These are phyloP conservation scores for Microdochium trichocladiopsis DNA, from an alignment of 2,329 filamentous ascomycete genomes.

Conservation along the genomic window DNA sequence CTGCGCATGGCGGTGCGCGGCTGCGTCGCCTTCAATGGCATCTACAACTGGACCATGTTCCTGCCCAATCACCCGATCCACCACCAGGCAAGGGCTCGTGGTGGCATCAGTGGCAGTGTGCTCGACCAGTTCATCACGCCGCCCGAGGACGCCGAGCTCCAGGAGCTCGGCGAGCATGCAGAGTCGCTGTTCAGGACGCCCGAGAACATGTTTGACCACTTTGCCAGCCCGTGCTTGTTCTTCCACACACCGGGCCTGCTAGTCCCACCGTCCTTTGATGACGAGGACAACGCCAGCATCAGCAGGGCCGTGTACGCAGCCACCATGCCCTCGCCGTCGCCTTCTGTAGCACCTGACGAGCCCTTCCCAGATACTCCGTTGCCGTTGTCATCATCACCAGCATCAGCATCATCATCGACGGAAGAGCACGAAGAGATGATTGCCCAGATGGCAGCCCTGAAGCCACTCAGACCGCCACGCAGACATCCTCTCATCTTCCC, in stretches of 20 bases:
- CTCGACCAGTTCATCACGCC: constrained; percentile 11
- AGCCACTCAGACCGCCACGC: constrained; percentile 3
- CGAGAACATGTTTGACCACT: constrained; percentile 48
- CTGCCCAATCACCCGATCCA: constrained; percentile 45
- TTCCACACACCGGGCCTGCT: constrained; percentile 45
- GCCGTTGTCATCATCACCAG: no score
- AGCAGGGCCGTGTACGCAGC: neutral
- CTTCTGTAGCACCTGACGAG: constrained; percentile 1
- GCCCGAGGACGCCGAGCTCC: constrained; percentile 24
- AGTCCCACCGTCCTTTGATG: constrained; percentile 34
- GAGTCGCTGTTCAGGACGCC: constrained; percentile 40
- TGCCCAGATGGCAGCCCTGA: neutral
- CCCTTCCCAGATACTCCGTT: neutral
- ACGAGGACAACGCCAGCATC: neutral
- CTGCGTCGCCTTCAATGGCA: constrained; percentile 48
- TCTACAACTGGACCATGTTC: constrained; percentile 60
- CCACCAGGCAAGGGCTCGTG: constrained; percentile 8
- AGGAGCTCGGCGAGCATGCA: constrained; percentile 26
- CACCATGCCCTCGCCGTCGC: constrained; percentile 14
- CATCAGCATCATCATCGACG: neutral
- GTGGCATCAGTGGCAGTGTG: constrained; percentile 6
- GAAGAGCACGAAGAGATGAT: neutral
- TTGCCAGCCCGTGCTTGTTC: constrained; percentile 50
- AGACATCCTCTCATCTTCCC: constrained; percentile 28
- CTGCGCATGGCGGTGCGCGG: constrained; percentile 41